phyloP scores from a whole-genome alignment of 805 yeast species.

The Candida coquimbonensis region DNA sequence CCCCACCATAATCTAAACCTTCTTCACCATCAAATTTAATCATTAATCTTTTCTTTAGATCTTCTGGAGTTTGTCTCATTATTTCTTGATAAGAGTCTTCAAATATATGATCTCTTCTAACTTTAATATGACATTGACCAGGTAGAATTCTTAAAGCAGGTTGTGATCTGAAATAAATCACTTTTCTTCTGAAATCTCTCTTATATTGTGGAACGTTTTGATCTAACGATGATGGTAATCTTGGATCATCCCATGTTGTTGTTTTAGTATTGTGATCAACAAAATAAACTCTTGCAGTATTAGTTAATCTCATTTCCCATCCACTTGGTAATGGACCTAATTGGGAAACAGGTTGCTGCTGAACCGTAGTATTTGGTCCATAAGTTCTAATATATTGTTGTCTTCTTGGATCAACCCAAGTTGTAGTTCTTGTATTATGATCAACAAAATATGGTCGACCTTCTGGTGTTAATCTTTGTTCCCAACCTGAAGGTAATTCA shows the following conservation, averaged over 20 bases:
- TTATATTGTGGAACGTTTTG: conserved; percentile 98
- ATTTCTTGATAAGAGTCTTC: conserved; percentile 98
- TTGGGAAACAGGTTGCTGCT: conserved; percentile 96
- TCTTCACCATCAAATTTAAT: conserved; percentile 99
- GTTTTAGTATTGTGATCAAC: conserved; percentile 99
- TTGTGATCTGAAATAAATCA: conserved; percentile 95
- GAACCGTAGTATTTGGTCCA: conserved; percentile 85
- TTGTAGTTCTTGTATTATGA: conserved; percentile 98
- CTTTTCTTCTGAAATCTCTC: conserved; percentile 97
- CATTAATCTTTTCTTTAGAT: conserved; percentile 94
- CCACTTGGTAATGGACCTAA: conserved; percentile 97
- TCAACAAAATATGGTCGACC: conserved; percentile 98
- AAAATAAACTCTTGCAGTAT: conserved; percentile 96
- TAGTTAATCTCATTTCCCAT: conserved; percentile 99
- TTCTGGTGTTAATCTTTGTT: conserved; percentile 94
- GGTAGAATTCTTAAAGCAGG: conserved; percentile 96
- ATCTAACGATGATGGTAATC: conserved; percentile 93
- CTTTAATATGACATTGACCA: conserved; percentile 98
- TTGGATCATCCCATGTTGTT: conserved; percentile 99
- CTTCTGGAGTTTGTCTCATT: conserved; percentile 98
- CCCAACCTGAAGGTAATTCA: conserved; percentile 98
- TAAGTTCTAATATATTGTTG: conserved; percentile 96
- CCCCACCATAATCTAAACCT: conserved; percentile 99
- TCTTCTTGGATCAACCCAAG: conserved; percentile 99
- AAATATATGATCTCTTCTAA: conserved; percentile 90